Evolutionary conservation across 2,329 filamentous ascomycete species (phyloP).

Genomic region (Verticillium zaregamsianum): DNA sequence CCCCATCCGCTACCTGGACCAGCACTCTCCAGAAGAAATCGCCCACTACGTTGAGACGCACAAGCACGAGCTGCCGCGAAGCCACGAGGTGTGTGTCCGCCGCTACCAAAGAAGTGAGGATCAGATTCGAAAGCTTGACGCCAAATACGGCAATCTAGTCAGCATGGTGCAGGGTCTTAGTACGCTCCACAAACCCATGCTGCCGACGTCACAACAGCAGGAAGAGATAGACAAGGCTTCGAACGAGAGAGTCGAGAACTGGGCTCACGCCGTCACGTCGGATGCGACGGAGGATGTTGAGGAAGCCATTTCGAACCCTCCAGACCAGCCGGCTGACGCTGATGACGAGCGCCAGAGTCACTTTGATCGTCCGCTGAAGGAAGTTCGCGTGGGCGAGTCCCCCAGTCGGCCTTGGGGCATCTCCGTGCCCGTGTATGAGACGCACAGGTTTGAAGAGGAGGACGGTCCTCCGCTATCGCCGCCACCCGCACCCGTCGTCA

Average conservation of each 20-base stretch:
- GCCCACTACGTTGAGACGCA: slow-evolving; percentile 91
- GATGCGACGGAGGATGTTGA: slow-evolving; percentile 32
- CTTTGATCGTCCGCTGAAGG: slow-evolving; percentile 82
- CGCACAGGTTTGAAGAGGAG: slow-evolving; percentile 26
- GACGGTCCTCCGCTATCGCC: slow-evolving; percentile 46
- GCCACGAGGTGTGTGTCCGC: slow-evolving; percentile 87
- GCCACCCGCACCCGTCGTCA: slow-evolving; percentile 52
- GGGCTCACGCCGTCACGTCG: slow-evolving; percentile 73
- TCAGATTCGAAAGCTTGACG: slow-evolving; percentile 82
- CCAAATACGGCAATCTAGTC: slow-evolving; percentile 87
- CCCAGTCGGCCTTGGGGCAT: slow-evolving; percentile 94
- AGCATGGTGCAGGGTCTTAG: slow-evolving; percentile 93
- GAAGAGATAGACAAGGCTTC: slow-evolving; percentile 47
- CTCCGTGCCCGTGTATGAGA: slow-evolving; percentile 61
- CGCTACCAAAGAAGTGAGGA: slow-evolving; percentile 84
- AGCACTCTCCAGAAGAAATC: slow-evolving; percentile 89
- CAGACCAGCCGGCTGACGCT: slow-evolving; percentile 25
- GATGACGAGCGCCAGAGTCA: slow-evolving; percentile 63
- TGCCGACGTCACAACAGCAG: slow-evolving; percentile 56
- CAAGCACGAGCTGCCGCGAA: slow-evolving; percentile 90
- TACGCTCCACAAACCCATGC: slow-evolving; percentile 80
- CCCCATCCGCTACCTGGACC: slow-evolving; percentile 87
- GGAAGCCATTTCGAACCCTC: slow-evolving; percentile 33
- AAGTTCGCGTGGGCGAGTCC: slow-evolving; percentile 89
- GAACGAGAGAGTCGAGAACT: slow-evolving; percentile 74